Base-by-base conservation (phyloP, 2,329 filamentous ascomycete genomes). In the Pseudopithomyces maydicus region DNA sequence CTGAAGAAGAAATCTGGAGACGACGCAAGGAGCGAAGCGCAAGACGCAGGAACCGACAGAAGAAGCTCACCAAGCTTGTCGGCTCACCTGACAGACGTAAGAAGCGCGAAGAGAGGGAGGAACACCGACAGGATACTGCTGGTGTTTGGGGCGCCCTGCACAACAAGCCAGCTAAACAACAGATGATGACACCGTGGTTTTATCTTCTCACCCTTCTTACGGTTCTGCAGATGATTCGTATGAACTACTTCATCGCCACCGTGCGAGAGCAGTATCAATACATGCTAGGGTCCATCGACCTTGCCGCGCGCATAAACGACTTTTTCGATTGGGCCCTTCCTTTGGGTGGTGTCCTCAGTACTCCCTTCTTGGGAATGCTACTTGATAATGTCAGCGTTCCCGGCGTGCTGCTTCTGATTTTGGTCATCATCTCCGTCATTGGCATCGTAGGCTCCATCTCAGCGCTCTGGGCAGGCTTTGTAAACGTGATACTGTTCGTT, bases 211-310 rank as follows among this genome's bases (percentile, higher is more conserved):
- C 90, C 5, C 76, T 92, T 19, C 94, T 96, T 73, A 96, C 91
- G 2, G 75, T 83, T 43, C 59, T 84, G 26, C 81, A 84, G 72
- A 85, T 83, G 79, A 61, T 75, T 10, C 64, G 71, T 17, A 96
- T 96, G 82, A 96, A 96, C 78, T 96, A 92, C 79, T 96, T 96
- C 72, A 91, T 97, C 52, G 91, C 92, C 3, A 96, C 92, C 2
- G 88, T 97, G 61, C 84, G 89, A 2, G 84, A 88, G 2, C 92
- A 97, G 74, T 96, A 96, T 76, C 83, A 86, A 46, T 88, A 87
- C 67, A 84, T 97, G 47, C 84, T 96, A 5, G 79, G 79, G 36
- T 88, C 87, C 0, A 77, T 79, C 52, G 75, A 80, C 1, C 78
- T 82, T 46, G 90, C 91, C 0, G 80, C 85, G 15, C 78, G 82